Conservation (phyloP, 805 yeast species). For the Ogataea nitratoaversa region DNA sequence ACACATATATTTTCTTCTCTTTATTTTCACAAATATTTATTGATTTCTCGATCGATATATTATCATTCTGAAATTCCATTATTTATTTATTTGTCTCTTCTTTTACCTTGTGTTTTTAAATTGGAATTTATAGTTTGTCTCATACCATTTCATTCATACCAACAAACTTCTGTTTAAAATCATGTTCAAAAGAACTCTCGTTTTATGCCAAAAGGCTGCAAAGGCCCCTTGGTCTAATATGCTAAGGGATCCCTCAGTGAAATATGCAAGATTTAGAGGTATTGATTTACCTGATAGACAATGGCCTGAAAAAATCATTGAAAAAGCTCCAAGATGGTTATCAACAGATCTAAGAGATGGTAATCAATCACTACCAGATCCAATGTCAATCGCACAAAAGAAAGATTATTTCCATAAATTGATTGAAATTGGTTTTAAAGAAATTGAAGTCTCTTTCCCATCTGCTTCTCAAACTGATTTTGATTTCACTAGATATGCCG, state of each 20-base stretch:
- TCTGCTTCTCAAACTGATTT: conserved; percentile 77
- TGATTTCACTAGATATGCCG: conserved; percentile 73
- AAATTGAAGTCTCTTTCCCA: conserved; percentile 81
- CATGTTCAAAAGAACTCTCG: conserved; percentile 29
- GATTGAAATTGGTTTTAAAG: conserved; percentile 73
- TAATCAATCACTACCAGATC: conserved; percentile 80
- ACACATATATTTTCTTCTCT: no score
- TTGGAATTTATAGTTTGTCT: not conserved
- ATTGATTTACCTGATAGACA: conserved; percentile 56
- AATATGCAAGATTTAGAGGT: conserved; percentile 54
- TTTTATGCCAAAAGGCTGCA: conserved; percentile 25
- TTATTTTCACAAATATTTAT: no score
- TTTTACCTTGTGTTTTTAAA: not conserved
- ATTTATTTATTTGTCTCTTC: not conserved
- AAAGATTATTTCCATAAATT: conserved; percentile 64
- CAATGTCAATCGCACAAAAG: conserved; percentile 79
- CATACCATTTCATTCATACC: no score
- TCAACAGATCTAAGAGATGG: conserved; percentile 84
- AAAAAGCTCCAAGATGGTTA: conserved; percentile 74
- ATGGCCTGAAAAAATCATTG: conserved; percentile 62
- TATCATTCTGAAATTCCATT: no score
- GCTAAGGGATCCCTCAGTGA: conserved; percentile 66
- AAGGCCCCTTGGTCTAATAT: conserved; percentile 37
- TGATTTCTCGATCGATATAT: no score
- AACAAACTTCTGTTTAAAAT: no score